phyloP scores from a whole-genome alignment of 768 basidiomycete genomes.

The Termitomyces sp. region DNA sequence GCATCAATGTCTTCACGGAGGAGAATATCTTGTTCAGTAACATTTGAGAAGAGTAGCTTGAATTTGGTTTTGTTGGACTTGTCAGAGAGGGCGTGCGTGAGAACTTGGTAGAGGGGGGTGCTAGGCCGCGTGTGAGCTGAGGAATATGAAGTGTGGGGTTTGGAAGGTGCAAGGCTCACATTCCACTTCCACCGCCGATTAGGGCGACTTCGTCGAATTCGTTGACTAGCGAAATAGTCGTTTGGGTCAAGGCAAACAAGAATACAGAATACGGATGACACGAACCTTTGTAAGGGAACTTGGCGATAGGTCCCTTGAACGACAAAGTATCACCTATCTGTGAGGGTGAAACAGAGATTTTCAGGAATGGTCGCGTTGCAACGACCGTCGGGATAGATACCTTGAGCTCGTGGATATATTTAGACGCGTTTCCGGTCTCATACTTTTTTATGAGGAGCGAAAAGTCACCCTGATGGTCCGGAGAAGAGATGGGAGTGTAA shows the following conservation, averaged over 20 bases:
- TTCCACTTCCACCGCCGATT: constrained; percentile 92
- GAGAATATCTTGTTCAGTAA: constrained; percentile 86
- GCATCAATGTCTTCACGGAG: constrained; percentile 72
- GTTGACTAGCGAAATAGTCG: constrained; percentile 45
- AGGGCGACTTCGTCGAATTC: constrained; percentile 82
- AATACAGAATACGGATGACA: not conserved
- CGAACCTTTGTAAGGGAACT: constrained; percentile 80
- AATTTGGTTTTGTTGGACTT: constrained; percentile 88
- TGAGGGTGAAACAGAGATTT: not conserved
- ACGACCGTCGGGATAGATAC: constrained; percentile 15
- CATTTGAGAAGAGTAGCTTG: constrained; percentile 87
- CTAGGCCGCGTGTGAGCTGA: constrained; percentile 26
- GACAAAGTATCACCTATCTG: constrained; percentile 72
- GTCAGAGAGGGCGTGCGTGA: constrained; percentile 67
- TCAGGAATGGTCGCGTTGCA: not conserved
- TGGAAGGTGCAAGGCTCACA: constrained; percentile 38
- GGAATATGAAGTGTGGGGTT: constrained; percentile 7
- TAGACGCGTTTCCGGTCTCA: constrained; percentile 78
- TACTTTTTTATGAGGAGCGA: constrained; percentile 82
- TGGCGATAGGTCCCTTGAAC: constrained; percentile 88
- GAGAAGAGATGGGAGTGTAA: constrained; percentile 87
- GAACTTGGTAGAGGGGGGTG: constrained; percentile 79
- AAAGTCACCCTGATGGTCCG: constrained; percentile 70
- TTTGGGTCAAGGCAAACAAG: not conserved
- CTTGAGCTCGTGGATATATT: constrained; percentile 75